These are phyloP conservation scores for Knoxdaviesia proteae DNA, from an alignment of 2,329 filamentous ascomycete species.

Conservation along the genomic window DNA sequence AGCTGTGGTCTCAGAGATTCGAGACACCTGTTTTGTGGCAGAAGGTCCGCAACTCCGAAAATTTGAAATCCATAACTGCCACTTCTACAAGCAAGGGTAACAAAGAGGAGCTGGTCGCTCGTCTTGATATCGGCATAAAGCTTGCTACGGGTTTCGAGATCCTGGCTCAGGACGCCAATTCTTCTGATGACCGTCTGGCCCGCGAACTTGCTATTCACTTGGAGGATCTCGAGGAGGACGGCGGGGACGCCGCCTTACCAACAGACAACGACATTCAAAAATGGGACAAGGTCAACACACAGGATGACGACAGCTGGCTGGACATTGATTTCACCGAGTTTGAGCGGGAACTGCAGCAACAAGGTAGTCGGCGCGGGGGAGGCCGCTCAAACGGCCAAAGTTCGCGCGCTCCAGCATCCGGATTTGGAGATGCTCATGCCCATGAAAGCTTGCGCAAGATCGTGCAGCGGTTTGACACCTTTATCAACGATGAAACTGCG, in stretches of 20 bases:
- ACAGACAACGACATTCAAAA: constrained; percentile 46
- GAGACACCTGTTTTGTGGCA: constrained; percentile 35
- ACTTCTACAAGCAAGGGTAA: too few relatives aligned
- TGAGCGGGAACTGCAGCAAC: constrained; percentile 47
- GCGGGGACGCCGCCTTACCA: constrained; percentile 39
- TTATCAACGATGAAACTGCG: constrained; percentile 69
- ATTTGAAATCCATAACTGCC: too few relatives aligned
- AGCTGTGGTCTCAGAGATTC: constrained; percentile 73
- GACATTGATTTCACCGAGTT: constrained; percentile 83
- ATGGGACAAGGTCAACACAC: constrained; percentile 41
- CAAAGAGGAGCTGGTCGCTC: constrained; percentile 7
- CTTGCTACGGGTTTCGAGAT: constrained; percentile 81
- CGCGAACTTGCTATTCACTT: constrained; percentile 60
- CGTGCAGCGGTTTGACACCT: constrained; percentile 81
- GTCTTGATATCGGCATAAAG: constrained; percentile 68
- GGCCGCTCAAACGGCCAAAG: too few relatives aligned
- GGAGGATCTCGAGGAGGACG: constrained; percentile 53
- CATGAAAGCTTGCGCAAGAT: constrained; percentile 73
- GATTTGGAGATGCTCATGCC: constrained; percentile 43
- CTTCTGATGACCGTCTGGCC: constrained; percentile 45
- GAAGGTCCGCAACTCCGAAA: constrained; percentile 1
- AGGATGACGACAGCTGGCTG: constrained; percentile 80
- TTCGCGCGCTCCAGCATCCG: constrained; percentile 9
- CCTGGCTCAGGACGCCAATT: constrained; percentile 46
- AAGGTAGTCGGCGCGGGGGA: constrained; percentile 13